Evolutionary conservation across 108 stramenopile species (phyloP), one percentile per base, ranked within the genome.

Genomic region (Cyclotella atomus): DNA sequence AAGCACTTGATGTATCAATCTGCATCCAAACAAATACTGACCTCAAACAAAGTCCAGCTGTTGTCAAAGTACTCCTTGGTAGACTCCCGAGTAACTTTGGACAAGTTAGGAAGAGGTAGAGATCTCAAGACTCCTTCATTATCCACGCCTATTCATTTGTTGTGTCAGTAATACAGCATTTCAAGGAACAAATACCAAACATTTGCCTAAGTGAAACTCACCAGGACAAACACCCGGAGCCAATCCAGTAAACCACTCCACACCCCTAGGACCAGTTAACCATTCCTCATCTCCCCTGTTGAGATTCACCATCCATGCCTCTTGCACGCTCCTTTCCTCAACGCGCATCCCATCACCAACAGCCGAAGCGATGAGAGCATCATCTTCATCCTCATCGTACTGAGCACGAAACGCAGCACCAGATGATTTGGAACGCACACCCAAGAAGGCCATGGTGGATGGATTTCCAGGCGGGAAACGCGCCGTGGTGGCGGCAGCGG

Each of bases 31-130:
- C 52, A 23, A 23, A 23, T 23, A 23, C 4, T 23, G 21, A 52
- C 52, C 52, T 52, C 96, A 23, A 87, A 95, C 53, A 98, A 75
- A 23, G 91, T 83, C 96, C 96, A 98, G 4, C 93, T 88, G 69
- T 98, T 98, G 71, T 96, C 92, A 73, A 98, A 96, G 62, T 98
- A 98, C 47, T 87, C 90, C 73, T 83, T 77, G 14, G 87, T 83
- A 33, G 83, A 56, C 25, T 89, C 71, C 25, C 91, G 90, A 12
- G 91, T 92, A n/a, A 92, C 87, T n/a, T 44, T 49, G 36, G 76
- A 76, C 62, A 94, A 74, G 61, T 87, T 87, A 25, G 89, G 88
- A 52, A 92, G 71, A 0, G 91, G 87, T 25, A 92, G 81, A 7
- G 91, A 92, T 19, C 87, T 77, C 23, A 92, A 70, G 21, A 65